Base-by-base conservation (phyloP, 768 basidiomycete species). In the Galerina marginata region DNA sequence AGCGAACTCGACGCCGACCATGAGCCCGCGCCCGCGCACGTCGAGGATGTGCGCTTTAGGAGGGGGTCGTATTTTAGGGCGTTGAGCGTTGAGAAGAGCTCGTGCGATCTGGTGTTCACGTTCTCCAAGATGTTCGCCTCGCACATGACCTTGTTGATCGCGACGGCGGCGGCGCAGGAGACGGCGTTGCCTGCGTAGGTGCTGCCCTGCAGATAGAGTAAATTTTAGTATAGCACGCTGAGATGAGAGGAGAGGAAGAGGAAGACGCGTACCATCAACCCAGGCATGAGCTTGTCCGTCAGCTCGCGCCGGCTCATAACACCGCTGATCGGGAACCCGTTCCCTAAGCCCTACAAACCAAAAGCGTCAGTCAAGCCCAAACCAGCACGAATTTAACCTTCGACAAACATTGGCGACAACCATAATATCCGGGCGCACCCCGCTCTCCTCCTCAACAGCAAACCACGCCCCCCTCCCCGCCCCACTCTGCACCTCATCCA, bases 181-280 rank as follows among this genome's bases (percentile, higher is more conserved):
- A 98, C 93, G 0, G 93, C 88, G 68, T 96, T 98, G 26, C 96
- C 96, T 1, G 92, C 93, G 64, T 95, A 96, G 4, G 94, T 95
- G 23, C 94, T 93, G 26, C 92, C 92, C 89, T 90, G 61, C 45
- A 42, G 67, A 61, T 14, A 60, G 37, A 23, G 11, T 40, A n/a
- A n/a, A n/a, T n/a, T n/a, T n/a, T n/a, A n/a, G n/a, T n/a, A n/a
- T 9, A 25, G 10, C 43, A 10, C 46, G 33, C 4, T 16, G 37
- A 33, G 15, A 48, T 6, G 45, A 9, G 29, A 33, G 44, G 7
- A 6, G 29, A 3, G 6, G 29, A 29, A 29, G 29, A 29, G 16
- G 49, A 43, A 46, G 2, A 33, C n/a, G 71, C 78, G 51, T 26
- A 90, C 92, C 88, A 94, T 89, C 9, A 86, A 85, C 16, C 94